Evolutionary conservation across 75 land plant species (phyloP).

Genomic region (Cupressus sempervirens): DNA sequence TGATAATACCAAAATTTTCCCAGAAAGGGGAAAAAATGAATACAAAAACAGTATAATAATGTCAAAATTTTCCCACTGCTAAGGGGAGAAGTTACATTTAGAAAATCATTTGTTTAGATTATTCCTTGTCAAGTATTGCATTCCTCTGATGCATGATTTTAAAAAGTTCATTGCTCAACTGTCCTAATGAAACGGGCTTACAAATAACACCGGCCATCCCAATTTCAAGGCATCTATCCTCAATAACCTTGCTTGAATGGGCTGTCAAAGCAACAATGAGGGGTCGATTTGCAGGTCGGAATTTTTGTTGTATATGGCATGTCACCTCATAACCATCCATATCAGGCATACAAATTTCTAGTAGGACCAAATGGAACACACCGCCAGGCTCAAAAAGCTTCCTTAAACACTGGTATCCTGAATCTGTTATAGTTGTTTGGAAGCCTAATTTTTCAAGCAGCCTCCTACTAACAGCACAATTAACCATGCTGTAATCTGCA

Average conservation of each 20-base stretch:
- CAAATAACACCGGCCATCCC: conserved; percentile 77
- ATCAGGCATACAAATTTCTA: conserved; percentile 82
- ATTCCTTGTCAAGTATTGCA: neutral
- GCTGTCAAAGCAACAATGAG: conserved; percentile 75
- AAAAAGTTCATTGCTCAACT: conserved; percentile 52
- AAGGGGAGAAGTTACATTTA: neutral
- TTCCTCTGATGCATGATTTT: conserved; percentile 30
- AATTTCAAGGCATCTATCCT: conserved; percentile 48
- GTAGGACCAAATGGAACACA: conserved; percentile 42
- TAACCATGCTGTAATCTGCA: conserved; percentile 68
- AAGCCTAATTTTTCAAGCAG: conserved; percentile 74
- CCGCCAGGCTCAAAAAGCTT: conserved; percentile 38
- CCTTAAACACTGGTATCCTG: conserved; percentile 74
- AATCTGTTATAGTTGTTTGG: conserved; percentile 60
- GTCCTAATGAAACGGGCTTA: conserved; percentile 63
- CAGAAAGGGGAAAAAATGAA: neutral
- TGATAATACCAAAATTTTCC: neutral
- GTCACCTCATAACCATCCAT: conserved; percentile 93
- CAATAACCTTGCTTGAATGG: conserved; percentile 47
- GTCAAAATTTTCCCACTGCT: neutral
- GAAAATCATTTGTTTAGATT: neutral
- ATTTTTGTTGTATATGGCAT: conserved; percentile 49
- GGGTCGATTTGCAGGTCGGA: conserved; percentile 50
- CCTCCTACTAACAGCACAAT: conserved; percentile 66
- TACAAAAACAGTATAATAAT: neutral